phyloP scores from a whole-genome alignment of 495 filamentous ascomycete species.

The Hyaloscypha variabilis region DNA sequence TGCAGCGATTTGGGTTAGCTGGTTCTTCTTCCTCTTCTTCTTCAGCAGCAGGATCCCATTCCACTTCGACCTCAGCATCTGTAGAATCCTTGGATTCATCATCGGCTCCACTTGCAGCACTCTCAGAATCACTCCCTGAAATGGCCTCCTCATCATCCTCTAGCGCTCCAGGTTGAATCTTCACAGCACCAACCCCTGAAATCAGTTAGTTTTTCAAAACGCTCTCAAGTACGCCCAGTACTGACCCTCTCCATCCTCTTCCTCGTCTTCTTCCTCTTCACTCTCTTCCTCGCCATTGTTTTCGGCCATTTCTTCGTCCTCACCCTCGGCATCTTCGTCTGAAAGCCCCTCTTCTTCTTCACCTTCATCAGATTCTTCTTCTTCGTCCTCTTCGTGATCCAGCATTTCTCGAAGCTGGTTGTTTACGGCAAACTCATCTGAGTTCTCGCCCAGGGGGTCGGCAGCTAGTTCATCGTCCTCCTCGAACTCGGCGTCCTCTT shows the following conservation, averaged over 20 bases:
- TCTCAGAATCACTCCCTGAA: slow-evolving; percentile 41
- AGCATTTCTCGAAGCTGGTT: slow-evolving; percentile 37
- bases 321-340: slow-evolving; percentile 46
- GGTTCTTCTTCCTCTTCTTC: slow-evolving; percentile 66
- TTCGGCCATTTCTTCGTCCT: slow-evolving; percentile 36
- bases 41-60: slow-evolving; percentile 61
- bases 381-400: slow-evolving; percentile 41
- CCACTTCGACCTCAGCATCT: slow-evolving; percentile 45
- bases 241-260: slow-evolving; percentile 56
- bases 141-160: slow-evolving; percentile 47
- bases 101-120: slow-evolving; percentile 33
- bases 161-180: slow-evolving; percentile 60
- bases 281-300: slow-evolving; percentile 45
- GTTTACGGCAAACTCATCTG: slow-evolving; percentile 37
- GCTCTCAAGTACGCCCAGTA: no score
- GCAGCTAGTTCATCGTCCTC: slow-evolving; percentile 56
- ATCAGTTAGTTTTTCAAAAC: not conserved
- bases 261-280: slow-evolving; percentile 39
- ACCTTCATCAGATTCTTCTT: slow-evolving; percentile 41
- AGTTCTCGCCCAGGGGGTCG: slow-evolving; percentile 43
- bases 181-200: slow-evolving; percentile 67
- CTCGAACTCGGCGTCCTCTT: slow-evolving; percentile 51
- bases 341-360: slow-evolving; percentile 36
- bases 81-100: slow-evolving; percentile 37
- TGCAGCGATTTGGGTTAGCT: slow-evolving; percentile 40